phyloP scores from a whole-genome alignment of 2,329 filamentous ascomycete genomes.

The Decorospora gaudefroyi region DNA sequence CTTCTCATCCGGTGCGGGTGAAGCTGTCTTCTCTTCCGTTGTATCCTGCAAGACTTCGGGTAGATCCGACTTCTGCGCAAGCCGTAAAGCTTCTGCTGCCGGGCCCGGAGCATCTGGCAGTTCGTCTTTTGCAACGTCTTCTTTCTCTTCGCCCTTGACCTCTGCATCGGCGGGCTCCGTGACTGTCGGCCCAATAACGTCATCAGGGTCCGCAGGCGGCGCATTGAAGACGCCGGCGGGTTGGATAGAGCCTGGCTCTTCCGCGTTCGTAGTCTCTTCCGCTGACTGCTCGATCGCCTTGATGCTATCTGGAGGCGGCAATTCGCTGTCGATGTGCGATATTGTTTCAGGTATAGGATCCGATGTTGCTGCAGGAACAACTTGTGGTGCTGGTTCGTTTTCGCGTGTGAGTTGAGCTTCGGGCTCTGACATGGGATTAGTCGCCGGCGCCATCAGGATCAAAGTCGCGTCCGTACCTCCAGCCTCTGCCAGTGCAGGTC shows the following conservation, averaged over 20 bases:
- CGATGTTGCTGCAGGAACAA: conserved; percentile 23
- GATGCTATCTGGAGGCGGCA: conserved; percentile 17
- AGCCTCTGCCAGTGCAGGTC: conserved; percentile 27
- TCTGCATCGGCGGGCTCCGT: conserved; percentile 25
- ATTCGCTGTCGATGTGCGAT: conserved; percentile 31
- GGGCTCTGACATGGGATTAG: conserved; percentile 19
- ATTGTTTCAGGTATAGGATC: conserved; percentile 24
- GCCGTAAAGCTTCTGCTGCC: conserved; percentile 28
- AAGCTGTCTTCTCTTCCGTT: conserved; percentile 22
- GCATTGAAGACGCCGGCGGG: conserved; percentile 19
- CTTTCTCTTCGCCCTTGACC: conserved; percentile 8
- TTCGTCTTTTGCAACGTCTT: conserved; percentile 11
- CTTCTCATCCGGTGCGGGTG: conserved; percentile 33
- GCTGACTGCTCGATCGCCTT: conserved; percentile 20
- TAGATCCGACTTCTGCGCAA: conserved; percentile 11
- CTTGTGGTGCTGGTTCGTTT: conserved; percentile 6
- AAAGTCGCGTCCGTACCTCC: conserved; percentile 23
- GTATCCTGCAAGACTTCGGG: conserved; percentile 7
- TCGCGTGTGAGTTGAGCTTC: conserved; percentile 6
- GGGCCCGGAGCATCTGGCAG: conserved; percentile 30
- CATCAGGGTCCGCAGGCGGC: conserved; percentile 24
- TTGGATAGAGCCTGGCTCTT: conserved; percentile 26
- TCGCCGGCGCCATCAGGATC: not conserved
- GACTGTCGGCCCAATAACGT: conserved; percentile 24
- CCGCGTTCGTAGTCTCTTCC: conserved; percentile 22